Evolutionary conservation across 805 yeast genomes (phyloP), one percentile per base, ranked within the genome.

Genomic region (Barnettozyma siamensis): DNA sequence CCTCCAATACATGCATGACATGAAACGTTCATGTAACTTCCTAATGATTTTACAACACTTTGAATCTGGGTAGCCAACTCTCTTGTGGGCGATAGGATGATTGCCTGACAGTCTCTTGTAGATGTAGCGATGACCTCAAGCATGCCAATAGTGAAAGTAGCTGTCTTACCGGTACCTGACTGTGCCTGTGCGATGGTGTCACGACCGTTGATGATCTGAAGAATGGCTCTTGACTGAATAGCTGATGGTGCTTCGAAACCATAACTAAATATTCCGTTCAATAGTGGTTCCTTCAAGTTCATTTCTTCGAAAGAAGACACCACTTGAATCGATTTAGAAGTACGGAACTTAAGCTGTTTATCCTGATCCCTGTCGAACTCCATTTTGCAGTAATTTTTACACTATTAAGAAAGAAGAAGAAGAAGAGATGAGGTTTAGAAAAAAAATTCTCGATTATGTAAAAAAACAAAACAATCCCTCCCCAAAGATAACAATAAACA

Each of bases 151-250:
- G 97, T 76, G 73, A 93, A 93, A 36, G 99, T 93, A 50, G 98
- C 99, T 23, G 99, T 93, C 72, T 93, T 93, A 69, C 99, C 99
- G 37, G 99, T 93, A 68, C 99, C 99, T 29, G 96, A 88, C 70
- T 93, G 99, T 45, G 99, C 98, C 71, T 93, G 99, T 46, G 99
- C 99, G 49, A 93, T 79, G 41, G 89, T 94, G 66, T 93, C 99
- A 66, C 88, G 81, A 43, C 96, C 96, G 60, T 80, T 82, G 57
- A 88, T 83, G 65, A 93, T 89, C 64, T 95, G 99, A 68, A 84
- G 72, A 55, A 93, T 93, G 49, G 98, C 99, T 66, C 99, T 80
- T 62, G 88, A 89, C 72, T 93, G 99, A 70, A 93, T 93, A 43
- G 98, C 93, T 41, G 97, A 88, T 51, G 99, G 99, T 41, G 79